phyloP scores from a whole-genome alignment of 129 eudicot species.

The Scalesia atractyloides region DNA sequence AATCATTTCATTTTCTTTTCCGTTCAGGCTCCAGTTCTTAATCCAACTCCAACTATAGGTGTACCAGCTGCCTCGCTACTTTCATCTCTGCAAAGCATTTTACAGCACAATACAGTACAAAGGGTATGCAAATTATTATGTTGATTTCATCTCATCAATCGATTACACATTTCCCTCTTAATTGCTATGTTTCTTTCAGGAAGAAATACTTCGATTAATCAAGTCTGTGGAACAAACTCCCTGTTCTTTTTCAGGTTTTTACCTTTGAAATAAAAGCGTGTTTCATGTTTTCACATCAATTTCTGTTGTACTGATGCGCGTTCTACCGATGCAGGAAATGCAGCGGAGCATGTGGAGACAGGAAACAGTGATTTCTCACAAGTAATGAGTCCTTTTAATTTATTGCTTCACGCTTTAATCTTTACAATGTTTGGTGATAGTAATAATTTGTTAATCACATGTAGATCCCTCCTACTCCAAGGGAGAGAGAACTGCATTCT shows the following conservation, averaged over 20 bases:
- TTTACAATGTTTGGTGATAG: slow-evolving; percentile 1
- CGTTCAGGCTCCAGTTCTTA: slow-evolving; percentile 47
- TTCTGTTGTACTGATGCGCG: slow-evolving; percentile 7
- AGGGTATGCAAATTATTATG: slow-evolving; percentile 49
- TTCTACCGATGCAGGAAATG: slow-evolving; percentile 43
- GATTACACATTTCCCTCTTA: slow-evolving; percentile 16
- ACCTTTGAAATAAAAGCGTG: slow-evolving; percentile 12
- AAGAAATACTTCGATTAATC: slow-evolving; percentile 70
- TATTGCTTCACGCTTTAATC: not conserved
- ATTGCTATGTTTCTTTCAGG: slow-evolving; percentile 45
- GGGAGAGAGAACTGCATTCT: slow-evolving; percentile 70
- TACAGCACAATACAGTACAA: slow-evolving; percentile 74
- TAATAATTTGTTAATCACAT: slow-evolving; percentile 3
- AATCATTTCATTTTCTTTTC: slow-evolving; percentile 30
- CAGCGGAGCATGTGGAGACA: slow-evolving; percentile 48
- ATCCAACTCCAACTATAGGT: slow-evolving; percentile 39
- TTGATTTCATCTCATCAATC: not conserved
- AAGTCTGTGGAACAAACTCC: slow-evolving; percentile 67
- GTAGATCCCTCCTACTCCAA: slow-evolving; percentile 55
- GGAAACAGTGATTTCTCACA: slow-evolving; percentile 49
- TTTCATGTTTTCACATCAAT: not conserved
- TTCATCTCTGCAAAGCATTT: slow-evolving; percentile 70
- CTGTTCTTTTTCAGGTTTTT: slow-evolving; percentile 39
- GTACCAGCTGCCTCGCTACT: slow-evolving; percentile 61
- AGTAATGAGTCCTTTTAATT: slow-evolving; percentile 32